Conservation (phyloP, 2,329 filamentous ascomycete genomes). For the Raffaelea deltoideospora region DNA sequence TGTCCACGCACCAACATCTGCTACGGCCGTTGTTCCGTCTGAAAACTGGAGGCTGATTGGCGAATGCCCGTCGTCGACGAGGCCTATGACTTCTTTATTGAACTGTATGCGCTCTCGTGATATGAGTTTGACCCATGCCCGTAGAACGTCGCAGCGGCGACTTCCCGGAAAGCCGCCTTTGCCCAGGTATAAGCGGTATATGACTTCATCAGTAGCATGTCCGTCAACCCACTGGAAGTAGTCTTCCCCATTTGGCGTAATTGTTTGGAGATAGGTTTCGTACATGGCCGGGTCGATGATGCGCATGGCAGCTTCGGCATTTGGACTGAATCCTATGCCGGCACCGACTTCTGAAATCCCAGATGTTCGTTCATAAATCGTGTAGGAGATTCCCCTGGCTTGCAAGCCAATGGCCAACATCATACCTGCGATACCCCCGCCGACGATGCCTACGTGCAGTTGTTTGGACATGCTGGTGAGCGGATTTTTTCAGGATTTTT, state of each 20-base stretch:
- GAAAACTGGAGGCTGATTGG: slow-evolving; percentile 13
- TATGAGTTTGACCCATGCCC: slow-evolving; percentile 20
- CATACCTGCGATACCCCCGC: slow-evolving; percentile 34
- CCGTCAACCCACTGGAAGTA: slow-evolving; percentile 29
- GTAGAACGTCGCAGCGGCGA: slow-evolving; percentile 23
- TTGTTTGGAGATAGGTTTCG: slow-evolving; percentile 21
- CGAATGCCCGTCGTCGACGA: slow-evolving; percentile 9
- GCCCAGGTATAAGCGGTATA: slow-evolving; percentile 22
- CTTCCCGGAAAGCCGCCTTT: slow-evolving; percentile 26
- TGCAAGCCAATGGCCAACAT: slow-evolving; percentile 31
- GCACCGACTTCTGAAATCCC: slow-evolving; percentile 31
- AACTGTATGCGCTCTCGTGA: slow-evolving; percentile 15
- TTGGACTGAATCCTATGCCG: slow-evolving; percentile 36
- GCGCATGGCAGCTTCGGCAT: slow-evolving; percentile 30
- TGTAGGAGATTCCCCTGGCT: slow-evolving; percentile 24
- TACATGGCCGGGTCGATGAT: slow-evolving; percentile 21
- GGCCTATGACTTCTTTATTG: slow-evolving; percentile 17
- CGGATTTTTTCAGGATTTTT: no score
- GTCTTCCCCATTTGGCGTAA: slow-evolving; percentile 23
- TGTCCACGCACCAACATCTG: slow-evolving; percentile 18
- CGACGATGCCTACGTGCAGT: slow-evolving; percentile 29
- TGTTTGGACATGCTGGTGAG: background rate
- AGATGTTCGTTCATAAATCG: slow-evolving; percentile 29
- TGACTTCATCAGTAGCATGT: slow-evolving; percentile 12
- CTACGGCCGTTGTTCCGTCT: slow-evolving; percentile 15